Conservation (phyloP, 2,329 filamentous ascomycete species). For the Diaporthe caulivora region DNA sequence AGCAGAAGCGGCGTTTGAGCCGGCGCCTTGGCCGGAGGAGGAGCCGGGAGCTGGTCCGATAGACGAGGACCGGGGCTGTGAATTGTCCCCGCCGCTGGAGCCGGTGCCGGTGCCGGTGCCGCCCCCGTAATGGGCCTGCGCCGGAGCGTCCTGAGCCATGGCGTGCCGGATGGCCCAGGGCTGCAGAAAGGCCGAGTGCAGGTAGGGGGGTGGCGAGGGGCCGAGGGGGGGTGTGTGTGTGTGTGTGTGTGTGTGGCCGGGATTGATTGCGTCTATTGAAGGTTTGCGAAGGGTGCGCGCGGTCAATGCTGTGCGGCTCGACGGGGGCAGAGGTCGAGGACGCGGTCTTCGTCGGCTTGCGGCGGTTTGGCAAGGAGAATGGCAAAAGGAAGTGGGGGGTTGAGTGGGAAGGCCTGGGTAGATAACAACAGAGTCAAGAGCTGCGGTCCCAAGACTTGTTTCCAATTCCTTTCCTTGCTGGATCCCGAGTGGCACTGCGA, state of each 20-base stretch:
- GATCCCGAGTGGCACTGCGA: neutral
- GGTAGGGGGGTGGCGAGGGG: neutral
- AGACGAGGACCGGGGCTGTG: constrained; percentile 39
- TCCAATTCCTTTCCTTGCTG: neutral
- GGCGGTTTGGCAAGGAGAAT: constrained; percentile 36
- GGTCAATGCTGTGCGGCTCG: constrained; percentile 24
- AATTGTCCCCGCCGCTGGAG: constrained; percentile 16
- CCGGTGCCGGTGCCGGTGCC: neutral
- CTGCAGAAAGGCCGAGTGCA: constrained; percentile 23
- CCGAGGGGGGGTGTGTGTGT: neutral
- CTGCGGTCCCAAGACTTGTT: neutral
- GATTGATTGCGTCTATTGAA: constrained; percentile 23
- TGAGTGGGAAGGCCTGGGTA: constrained; percentile 22
- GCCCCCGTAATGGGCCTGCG: constrained; percentile 9
- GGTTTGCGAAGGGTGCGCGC: constrained; percentile 32
- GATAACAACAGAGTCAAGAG: constrained; percentile 13
- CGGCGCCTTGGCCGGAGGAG: constrained; percentile 39
- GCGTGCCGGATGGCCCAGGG: constrained; percentile 32
- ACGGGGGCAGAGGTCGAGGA: constrained; percentile 27
- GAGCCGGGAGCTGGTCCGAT: constrained; percentile 31
- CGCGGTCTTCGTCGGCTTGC: constrained; percentile 40
- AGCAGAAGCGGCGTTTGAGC: constrained; percentile 39
- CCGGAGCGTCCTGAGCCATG: constrained; percentile 31
- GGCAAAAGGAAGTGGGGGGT: constrained; percentile 13
- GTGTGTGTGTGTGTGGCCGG: neutral